Conservation (phyloP, 1,139 yeast species). For the Lodderomyces jiufengensis region DNA sequence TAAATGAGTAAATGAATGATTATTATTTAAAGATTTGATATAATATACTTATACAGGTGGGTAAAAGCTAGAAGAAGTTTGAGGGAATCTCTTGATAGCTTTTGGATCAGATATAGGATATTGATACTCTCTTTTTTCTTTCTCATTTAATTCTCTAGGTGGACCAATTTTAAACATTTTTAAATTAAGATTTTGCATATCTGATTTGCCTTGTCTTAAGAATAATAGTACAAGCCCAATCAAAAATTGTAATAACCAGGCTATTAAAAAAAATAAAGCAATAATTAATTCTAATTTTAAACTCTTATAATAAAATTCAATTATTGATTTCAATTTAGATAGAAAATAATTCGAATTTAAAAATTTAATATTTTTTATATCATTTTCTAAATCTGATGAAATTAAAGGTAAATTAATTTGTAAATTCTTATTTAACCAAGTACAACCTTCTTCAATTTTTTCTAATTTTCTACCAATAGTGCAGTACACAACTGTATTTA, state of each 20-base stretch:
- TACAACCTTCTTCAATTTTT: conserved; percentile 63
- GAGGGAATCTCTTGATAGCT: background rate
- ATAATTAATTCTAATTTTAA: conserved; percentile 45
- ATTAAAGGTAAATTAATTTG: conserved; percentile 52
- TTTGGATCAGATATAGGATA: conserved; percentile 22
- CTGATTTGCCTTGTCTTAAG: conserved; percentile 1
- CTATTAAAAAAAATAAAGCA: conserved; percentile 36
- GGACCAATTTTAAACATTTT: conserved; percentile 19
- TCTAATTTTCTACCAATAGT: conserved; percentile 70
- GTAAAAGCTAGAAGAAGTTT: conserved; percentile 9
- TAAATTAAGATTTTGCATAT: background rate
- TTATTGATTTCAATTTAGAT: conserved; percentile 18
- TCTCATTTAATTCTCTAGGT: conserved; percentile 29
- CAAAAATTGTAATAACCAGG: conserved; percentile 48
- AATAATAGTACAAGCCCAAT: conserved; percentile 25
- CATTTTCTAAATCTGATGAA: conserved; percentile 7
- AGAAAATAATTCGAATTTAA: conserved; percentile 6
- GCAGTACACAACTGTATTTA: conserved; percentile 70
- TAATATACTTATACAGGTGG: conserved; percentile 6
- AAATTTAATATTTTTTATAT: conserved; percentile 9
- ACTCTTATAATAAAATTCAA: conserved; percentile 28
- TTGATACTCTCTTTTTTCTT: conserved; percentile 27
- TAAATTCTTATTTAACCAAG: conserved; percentile 73
- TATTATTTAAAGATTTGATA: too few relatives aligned
- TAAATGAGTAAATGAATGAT: background rate